Percentiles rank a stretch among this genome's conserved stretches.
Evolutionary conservation across 305 asterid species (phyloP).

Genomic region (Fraxinus sp.): DNA sequence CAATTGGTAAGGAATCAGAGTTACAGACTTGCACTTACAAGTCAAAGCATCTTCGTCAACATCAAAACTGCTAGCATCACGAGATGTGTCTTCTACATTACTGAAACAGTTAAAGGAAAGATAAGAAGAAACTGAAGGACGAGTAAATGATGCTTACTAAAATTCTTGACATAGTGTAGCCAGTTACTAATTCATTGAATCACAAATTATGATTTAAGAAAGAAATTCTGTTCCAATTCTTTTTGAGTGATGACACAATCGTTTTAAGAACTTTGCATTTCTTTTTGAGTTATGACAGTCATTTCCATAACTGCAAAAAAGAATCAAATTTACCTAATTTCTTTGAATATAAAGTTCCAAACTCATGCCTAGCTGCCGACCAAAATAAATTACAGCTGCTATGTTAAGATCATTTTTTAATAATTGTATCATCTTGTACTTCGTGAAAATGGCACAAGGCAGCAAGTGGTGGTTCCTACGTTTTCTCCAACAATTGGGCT

Average conservation of each 20-base stretch:
- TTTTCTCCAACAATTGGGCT: constrained; percentile 19
- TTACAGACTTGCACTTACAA: constrained; percentile 54
- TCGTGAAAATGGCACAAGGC: constrained; percentile 11
- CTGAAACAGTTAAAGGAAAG: constrained; percentile 37
- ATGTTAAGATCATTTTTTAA: background rate
- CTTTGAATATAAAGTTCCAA: background rate
- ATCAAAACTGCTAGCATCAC: constrained; percentile 91
- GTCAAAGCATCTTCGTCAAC: constrained; percentile 71
- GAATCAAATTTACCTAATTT: background rate
- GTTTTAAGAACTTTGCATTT: background rate
- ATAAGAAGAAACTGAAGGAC: constrained; percentile 2
- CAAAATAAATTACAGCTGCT: constrained; percentile 12
- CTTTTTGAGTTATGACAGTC: background rate
- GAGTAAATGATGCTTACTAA: constrained; percentile 21
- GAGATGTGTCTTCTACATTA: constrained; percentile 89
- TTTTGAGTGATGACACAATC: constrained; percentile 7
- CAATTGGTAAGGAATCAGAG: constrained; percentile 12
- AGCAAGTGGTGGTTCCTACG: constrained; percentile 14
- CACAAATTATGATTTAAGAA: background rate
- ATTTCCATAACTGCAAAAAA: constrained; percentile 1
- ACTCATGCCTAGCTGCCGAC: constrained; percentile 11
- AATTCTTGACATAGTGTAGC: background rate
- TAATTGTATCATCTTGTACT: constrained; percentile 8
- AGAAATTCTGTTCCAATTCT: constrained; percentile 1
- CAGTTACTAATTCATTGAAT: constrained; percentile 1